These are phyloP conservation scores for Dactylellina haptotyla DNA, from an alignment of 2,329 filamentous ascomycete species.

Conservation along the genomic window DNA sequence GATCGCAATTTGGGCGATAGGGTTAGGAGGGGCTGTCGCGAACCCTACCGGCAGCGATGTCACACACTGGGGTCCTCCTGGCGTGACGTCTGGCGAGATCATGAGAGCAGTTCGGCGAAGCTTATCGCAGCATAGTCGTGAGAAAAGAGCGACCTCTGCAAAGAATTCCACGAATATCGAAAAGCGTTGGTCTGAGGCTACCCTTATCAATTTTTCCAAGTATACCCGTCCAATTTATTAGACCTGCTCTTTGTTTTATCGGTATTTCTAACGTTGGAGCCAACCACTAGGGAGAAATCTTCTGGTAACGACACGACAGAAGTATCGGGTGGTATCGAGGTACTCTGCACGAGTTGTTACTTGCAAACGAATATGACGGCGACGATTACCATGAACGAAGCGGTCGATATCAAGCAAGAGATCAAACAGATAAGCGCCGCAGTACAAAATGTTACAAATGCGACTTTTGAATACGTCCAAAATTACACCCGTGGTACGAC, in stretches of 20 bases:
- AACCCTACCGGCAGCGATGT: not conserved
- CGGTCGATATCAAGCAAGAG: conserved; percentile 62
- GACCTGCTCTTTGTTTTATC: not conserved
- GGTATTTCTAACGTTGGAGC: not conserved
- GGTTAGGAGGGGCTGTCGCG: not conserved
- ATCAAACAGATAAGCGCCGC: conserved; percentile 60
- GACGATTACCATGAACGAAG: conserved; percentile 62
- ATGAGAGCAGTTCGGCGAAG: conserved; percentile 1
- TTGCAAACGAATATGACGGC: conserved; percentile 64
- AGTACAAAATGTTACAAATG: conserved; percentile 59
- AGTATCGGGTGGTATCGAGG: conserved; percentile 60
- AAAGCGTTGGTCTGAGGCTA: conserved; percentile 61
- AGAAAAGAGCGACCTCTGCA: conserved; percentile 55
- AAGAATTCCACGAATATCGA: conserved; percentile 60
- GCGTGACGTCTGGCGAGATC: not conserved
- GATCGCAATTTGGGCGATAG: not conserved
- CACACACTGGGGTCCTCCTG: not conserved
- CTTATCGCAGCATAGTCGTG: not conserved
- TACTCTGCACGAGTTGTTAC: conserved; percentile 66
- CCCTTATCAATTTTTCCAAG: conserved; percentile 59
- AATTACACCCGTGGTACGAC: conserved; percentile 56
- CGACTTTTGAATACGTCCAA: conserved; percentile 60
- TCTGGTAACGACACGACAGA: conserved; percentile 55
- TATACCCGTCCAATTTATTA: not conserved
- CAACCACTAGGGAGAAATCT: not conserved